A percentile compares a stretch with the other conserved stretches of the same genome.
These are phyloP conservation scores for Xylaria sp. DNA, from an alignment of 2,329 filamentous ascomycete species.

Conservation along the genomic window DNA sequence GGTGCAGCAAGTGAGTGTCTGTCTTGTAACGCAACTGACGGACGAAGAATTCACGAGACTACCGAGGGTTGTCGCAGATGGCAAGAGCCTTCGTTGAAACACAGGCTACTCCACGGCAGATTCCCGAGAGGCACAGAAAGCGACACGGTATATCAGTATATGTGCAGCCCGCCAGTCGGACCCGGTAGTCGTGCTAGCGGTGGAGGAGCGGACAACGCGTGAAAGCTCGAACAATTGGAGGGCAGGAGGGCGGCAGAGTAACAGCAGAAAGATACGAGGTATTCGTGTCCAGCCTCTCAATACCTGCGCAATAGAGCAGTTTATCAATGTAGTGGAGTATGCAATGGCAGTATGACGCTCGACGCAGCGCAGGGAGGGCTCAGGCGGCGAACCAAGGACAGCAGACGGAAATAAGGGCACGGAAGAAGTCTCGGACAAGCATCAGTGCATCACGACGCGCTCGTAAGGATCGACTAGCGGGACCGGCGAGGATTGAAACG, in stretches of 20 bases:
- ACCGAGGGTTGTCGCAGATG: conserved; percentile 17
- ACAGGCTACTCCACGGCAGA: conserved; percentile 9
- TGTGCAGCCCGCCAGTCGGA: conserved; percentile 14
- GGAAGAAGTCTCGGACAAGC: conserved; percentile 28
- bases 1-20: conserved; percentile 39
- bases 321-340: conserved; percentile 44
- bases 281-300: conserved; percentile 20
- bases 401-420: conserved; percentile 31
- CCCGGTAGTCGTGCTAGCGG: conserved; percentile 10
- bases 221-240: conserved; percentile 31
- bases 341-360: conserved; percentile 41
- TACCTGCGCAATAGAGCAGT: conserved; percentile 19
- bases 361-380: conserved; percentile 31
- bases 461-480: conserved; percentile 28
- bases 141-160: conserved; percentile 14
- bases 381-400: conserved; percentile 23
- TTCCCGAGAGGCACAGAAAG: conserved; percentile 16
- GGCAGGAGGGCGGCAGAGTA: conserved; percentile 32
- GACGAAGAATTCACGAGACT: conserved; percentile 9
- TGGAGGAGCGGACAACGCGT: conserved; percentile 20
- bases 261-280: conserved; percentile 28
- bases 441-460: conserved; percentile 39
- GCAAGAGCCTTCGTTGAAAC: conserved; percentile 15
- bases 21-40: conserved; percentile 38
- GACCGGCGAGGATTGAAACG: conserved; percentile 32